These are phyloP conservation scores for Stachybotrys echinatus DNA, from an alignment of 2,329 filamentous ascomycete genomes.

Conservation along the genomic window DNA sequence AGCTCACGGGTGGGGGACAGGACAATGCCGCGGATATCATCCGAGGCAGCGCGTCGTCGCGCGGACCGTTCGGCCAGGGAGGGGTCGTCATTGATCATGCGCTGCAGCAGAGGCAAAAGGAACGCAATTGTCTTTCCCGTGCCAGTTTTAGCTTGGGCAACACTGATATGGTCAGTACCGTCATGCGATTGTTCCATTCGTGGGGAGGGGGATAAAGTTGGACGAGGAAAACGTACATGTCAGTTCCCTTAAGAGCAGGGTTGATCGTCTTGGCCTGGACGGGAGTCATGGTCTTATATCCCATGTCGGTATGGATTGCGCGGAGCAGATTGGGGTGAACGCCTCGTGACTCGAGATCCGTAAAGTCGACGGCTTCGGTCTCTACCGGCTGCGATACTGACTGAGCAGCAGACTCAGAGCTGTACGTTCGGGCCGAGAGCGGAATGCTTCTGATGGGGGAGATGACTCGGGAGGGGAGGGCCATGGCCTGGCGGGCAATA, in stretches of 20 bases:
- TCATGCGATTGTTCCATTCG: too few relatives aligned
- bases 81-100: constrained; percentile 62
- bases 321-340: constrained; percentile 62
- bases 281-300: constrained; percentile 82
- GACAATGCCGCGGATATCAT: constrained; percentile 64
- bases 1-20: constrained; percentile 78
- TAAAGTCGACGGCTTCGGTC: constrained; percentile 32
- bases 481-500: constrained; percentile 10
- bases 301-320: constrained; percentile 67
- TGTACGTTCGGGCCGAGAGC: constrained; percentile 29
- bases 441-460: constrained; percentile 15
- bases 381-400: constrained; percentile 10
- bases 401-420: constrained; percentile 28
- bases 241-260: constrained; percentile 70
- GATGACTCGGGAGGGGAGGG: constrained; percentile 10
- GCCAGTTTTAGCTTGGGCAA: constrained; percentile 94
- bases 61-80: constrained; percentile 45
- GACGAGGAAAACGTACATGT: constrained; percentile 61
- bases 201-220: background rate
- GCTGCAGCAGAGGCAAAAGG: constrained; percentile 78
- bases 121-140: constrained; percentile 97
- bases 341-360: constrained; percentile 36
- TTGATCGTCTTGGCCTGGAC: constrained; percentile 84
- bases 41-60: constrained; percentile 30
- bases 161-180: constrained; percentile 37